Conservation (phyloP, 768 basidiomycete species). For the Suillus clintonianus region DNA sequence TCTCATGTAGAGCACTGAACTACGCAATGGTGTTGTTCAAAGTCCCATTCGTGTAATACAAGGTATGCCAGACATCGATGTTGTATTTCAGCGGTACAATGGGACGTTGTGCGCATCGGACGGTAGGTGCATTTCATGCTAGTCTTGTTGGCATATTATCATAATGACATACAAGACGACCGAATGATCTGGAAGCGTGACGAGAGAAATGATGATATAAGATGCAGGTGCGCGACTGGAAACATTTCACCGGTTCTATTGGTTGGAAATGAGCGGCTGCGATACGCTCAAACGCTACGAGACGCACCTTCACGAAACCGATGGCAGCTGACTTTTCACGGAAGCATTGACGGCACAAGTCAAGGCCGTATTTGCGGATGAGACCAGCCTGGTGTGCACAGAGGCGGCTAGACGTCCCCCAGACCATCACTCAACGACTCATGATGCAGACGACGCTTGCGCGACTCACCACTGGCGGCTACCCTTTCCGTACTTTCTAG, state of each 20-base stretch:
- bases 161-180: constrained; percentile 20
- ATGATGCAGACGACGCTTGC: not conserved
- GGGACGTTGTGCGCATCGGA: not conserved
- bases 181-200: constrained; percentile 3
- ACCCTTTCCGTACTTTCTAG: constrained; percentile 94
- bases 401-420: constrained; percentile 66
- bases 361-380: constrained; percentile 95
- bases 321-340: constrained; percentile 93
- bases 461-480: constrained; percentile 84
- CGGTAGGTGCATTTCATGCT: not conserved
- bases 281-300: not conserved
- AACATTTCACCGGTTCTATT: constrained; percentile 47
- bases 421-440: constrained; percentile 12
- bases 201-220: constrained; percentile 7
- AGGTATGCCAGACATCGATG: not conserved
- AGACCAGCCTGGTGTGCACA: constrained; percentile 98
- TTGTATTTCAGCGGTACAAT: not conserved
- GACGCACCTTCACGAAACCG: constrained; percentile 88
- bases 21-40: not conserved
- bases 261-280: constrained; percentile 2
- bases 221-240: constrained; percentile 7
- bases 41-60: not conserved
- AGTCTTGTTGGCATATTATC: constrained; percentile 19
- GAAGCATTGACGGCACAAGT: constrained; percentile 98
- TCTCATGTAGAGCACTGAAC: not conserved